Percentiles rank a stretch among this genome's conserved stretches.
Evolutionary conservation across 2,329 filamentous ascomycete species (phyloP).

Genomic region (Thelonectria discophora): DNA sequence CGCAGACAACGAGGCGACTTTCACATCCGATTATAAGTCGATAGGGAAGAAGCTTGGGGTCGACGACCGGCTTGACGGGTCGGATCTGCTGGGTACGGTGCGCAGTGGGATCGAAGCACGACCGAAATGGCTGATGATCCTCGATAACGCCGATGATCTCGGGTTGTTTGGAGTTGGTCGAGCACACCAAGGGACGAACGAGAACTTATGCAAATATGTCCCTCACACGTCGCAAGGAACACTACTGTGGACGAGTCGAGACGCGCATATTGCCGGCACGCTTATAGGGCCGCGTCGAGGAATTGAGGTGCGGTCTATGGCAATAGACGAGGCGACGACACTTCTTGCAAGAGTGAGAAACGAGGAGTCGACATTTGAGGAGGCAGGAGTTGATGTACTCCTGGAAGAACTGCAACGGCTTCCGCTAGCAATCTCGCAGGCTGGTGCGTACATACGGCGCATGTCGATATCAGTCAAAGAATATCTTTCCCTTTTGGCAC

Average conservation of each 20-base stretch:
- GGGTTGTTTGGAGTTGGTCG: background rate
- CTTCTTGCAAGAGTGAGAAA: conserved; percentile 5
- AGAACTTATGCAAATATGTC: background rate
- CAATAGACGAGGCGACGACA: conserved; percentile 23
- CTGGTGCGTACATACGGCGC: conserved; percentile 43
- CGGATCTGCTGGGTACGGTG: background rate
- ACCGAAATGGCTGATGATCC: conserved; percentile 3
- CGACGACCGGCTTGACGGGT: background rate
- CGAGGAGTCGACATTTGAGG: conserved; percentile 4
- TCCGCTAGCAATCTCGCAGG: conserved; percentile 47
- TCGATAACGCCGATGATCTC: conserved; percentile 25
- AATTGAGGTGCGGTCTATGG: conserved; percentile 41
- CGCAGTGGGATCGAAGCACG: background rate
- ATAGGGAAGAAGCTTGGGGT: background rate
- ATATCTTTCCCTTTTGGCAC: conserved; percentile 41
- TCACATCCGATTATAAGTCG: background rate
- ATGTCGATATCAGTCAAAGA: conserved; percentile 35
- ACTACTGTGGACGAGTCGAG: conserved; percentile 47
- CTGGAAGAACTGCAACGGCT: conserved; percentile 41
- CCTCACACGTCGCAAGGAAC: conserved; percentile 29
- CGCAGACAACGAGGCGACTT: conserved; percentile 1
- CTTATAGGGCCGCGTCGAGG: conserved; percentile 37
- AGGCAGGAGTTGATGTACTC: conserved; percentile 19
- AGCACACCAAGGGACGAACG: background rate
- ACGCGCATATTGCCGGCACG: conserved; percentile 39